phyloP scores from a whole-genome alignment of 148 eudicot species.

The Euryodendron excelsum region DNA sequence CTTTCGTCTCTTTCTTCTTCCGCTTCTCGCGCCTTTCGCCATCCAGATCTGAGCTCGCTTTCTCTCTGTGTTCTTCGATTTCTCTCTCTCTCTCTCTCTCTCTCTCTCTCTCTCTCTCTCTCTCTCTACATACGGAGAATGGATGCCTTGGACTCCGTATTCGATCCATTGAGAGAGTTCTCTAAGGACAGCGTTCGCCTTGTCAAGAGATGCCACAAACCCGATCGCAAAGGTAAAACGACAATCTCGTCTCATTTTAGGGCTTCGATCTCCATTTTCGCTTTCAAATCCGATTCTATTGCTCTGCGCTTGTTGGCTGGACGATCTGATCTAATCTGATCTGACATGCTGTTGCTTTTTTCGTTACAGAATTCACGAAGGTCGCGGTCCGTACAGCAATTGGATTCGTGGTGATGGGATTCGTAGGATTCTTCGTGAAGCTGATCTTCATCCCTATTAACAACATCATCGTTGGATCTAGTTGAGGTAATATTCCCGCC shows the following conservation, averaged over 20 bases:
- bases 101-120: not conserved
- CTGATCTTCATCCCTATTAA: conserved; percentile 67
- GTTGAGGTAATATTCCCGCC: conserved; percentile 23
- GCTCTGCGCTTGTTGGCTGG: not conserved
- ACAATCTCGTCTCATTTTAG: not conserved
- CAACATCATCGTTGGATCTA: conserved; percentile 64
- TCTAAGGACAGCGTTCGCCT: conserved; percentile 55
- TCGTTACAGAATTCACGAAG: conserved; percentile 51
- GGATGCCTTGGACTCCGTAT: conserved; percentile 48
- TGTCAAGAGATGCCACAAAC: conserved; percentile 62
- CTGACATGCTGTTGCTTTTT: not conserved
- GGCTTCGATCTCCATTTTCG: not conserved
- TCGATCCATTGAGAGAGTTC: conserved; percentile 61
- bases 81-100: not conserved
- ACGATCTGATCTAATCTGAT: conserved; percentile 5
- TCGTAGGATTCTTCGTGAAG: conserved; percentile 70
- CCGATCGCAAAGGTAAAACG: conserved; percentile 52
- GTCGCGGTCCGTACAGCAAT: conserved; percentile 69
- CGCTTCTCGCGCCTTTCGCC: not conserved
- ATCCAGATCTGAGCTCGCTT: not conserved
- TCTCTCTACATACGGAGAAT: not conserved
- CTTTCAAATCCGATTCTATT: not conserved
- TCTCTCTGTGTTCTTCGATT: not conserved
- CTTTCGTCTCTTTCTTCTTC: not conserved
- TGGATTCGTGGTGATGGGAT: conserved; percentile 75